phyloP scores from a whole-genome alignment of 371 early-diverging fungal genomes.

The Basidiobolus heterosporus region DNA sequence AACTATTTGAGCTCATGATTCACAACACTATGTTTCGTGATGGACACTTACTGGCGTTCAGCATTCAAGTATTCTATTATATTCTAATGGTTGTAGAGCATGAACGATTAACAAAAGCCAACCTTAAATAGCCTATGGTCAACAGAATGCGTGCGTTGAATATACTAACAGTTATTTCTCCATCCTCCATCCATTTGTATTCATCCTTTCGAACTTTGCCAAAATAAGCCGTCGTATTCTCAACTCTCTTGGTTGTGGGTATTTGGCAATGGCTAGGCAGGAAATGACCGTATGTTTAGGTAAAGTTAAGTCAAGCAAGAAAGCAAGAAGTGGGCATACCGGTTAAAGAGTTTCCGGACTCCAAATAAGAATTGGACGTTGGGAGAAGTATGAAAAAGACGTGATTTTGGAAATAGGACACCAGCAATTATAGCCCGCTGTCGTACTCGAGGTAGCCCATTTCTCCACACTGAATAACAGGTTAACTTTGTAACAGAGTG shows the following conservation, averaged over 20 bases:
- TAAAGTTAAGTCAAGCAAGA: too few species aligned
- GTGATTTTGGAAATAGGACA: too few species aligned
- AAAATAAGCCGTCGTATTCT: conserved; percentile 14
- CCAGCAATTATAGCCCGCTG: too few species aligned
- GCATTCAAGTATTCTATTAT: conserved; percentile 27
- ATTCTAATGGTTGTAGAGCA: conserved; percentile 10
- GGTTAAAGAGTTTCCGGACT: too few species aligned
- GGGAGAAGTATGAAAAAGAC: too few species aligned
- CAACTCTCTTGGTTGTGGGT: conserved; percentile 15
- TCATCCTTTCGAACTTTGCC: conserved; percentile 17
- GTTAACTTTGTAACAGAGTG: too few species aligned
- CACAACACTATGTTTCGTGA: neutral
- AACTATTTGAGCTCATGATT: neutral
- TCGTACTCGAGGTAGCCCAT: too few species aligned
- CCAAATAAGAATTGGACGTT: too few species aligned
- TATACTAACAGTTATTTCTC: conserved; percentile 17
- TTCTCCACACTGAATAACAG: too few species aligned
- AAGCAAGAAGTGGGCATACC: too few species aligned
- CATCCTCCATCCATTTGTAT: conserved; percentile 34
- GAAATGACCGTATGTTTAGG: conserved; percentile 3
- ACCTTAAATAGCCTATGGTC: neutral
- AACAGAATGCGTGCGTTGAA: neutral
- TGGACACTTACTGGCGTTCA: conserved; percentile 31
- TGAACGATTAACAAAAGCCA: neutral
- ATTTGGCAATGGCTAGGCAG: conserved; percentile 4